Base-by-base conservation (phyloP, 306 rosid genomes). In the Castanopsis chinensis region DNA sequence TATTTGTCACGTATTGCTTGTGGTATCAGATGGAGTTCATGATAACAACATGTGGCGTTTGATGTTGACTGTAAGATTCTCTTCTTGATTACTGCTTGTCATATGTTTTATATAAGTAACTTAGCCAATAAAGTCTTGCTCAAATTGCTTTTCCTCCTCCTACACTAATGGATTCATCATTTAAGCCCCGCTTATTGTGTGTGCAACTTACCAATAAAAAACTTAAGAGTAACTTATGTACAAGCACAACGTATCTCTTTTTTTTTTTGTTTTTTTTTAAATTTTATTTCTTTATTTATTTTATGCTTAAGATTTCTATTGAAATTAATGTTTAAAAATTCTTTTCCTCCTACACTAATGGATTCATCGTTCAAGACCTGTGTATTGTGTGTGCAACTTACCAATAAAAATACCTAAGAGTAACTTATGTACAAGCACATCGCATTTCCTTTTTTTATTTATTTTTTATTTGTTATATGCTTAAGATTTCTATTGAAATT, bases 21-120 rank as follows among this genome's bases (percentile, higher is more conserved):
- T 92, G 83, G 90, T 94, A 72, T 92, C 98, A 0, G 97, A 94
- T 43, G 98, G 97, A 85, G 91, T 87, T 76, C 91, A 88, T 72
- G 96, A 90, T 72, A 82, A 81, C 74, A 87, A 78, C 85, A 83
- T 88, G 96, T 94, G 98, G 98, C 90, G 78, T 33, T 85, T 94
- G 80, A 89, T 92, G 93, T 87, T 80, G n/a, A 94, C 94, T 81
- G 98, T 94, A 84, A 20, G 73, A 64, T 67, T 57, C 67, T 60
- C 72, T 27, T 37, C 63, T 71, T 61, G 55, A 72, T 81, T 28
- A 57, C 19, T 49, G 5, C 21, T 57, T 77, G 23, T 80, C 74
- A 41, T 27, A 18, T 61, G 30, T 56, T 18, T 11, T 61, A 28
- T 45, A 63, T 37, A 45, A 57, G 33, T 61, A 51, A 18, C 18